phyloP scores from a whole-genome alignment of 2,329 filamentous ascomycete species.

The Epichloe typhina region DNA sequence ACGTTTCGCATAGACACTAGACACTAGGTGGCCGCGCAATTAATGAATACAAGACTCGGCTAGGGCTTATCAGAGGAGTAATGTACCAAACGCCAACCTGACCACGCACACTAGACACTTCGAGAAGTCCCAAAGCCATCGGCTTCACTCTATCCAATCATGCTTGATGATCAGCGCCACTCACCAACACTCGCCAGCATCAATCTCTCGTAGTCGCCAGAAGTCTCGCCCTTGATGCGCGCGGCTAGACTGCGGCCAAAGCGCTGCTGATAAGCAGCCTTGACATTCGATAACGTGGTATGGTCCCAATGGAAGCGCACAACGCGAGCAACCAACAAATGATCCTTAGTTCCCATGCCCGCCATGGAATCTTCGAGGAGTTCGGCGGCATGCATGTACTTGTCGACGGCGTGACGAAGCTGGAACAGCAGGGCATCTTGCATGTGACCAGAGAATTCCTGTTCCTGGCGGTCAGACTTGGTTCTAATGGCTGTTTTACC shows the following conservation, averaged over 20 bases:
- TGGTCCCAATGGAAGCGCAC: conserved; percentile 76
- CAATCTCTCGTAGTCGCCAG: conserved; percentile 66
- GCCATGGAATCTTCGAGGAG: conserved; percentile 80
- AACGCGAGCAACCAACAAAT: conserved; percentile 62
- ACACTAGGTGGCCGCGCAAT: too few species aligned
- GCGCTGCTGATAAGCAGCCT: conserved; percentile 59
- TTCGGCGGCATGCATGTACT: conserved; percentile 69
- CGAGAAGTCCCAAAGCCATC: neutral
- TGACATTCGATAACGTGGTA: conserved; percentile 61
- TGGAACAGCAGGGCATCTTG: conserved; percentile 69
- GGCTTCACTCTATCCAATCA: neutral
- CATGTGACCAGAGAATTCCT: conserved; percentile 90
- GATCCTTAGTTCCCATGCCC: conserved; percentile 77
- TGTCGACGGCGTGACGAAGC: conserved; percentile 63
- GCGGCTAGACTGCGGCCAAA: conserved; percentile 54
- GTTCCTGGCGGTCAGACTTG: neutral
- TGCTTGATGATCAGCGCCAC: conserved; percentile 7
- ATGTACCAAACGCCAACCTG: neutral
- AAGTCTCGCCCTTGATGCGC: conserved; percentile 70
- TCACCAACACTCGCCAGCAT: conserved; percentile 57
- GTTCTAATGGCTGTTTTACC: neutral
- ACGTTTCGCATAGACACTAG: neutral
- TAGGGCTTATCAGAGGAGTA: neutral
- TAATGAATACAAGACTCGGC: too few species aligned
- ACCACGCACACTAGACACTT: neutral